Percentiles rank a stretch among this genome's conserved stretches.
Evolutionary conservation across 2,329 filamentous ascomycete genomes (phyloP).

Genomic region (Penicillium sp.): DNA sequence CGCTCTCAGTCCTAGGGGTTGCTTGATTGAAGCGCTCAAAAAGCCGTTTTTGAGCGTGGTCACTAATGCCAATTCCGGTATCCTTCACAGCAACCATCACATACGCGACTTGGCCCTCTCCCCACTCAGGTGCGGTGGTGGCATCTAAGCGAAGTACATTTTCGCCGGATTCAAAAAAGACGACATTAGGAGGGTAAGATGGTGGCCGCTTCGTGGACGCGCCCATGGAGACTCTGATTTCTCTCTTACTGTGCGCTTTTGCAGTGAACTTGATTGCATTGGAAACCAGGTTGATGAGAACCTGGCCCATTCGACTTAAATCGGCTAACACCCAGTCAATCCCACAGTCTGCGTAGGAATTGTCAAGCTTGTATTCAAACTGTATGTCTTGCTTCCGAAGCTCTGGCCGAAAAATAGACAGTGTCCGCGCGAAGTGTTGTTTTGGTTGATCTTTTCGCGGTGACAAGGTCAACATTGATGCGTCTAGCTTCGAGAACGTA

Average conservation of each 20-base stretch:
- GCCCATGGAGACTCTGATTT: slow-evolving; percentile 55
- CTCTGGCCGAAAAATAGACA: slow-evolving; percentile 80
- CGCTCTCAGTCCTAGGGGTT: slow-evolving; percentile 71
- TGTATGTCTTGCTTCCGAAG: slow-evolving; percentile 68
- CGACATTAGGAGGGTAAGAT: slow-evolving; percentile 37
- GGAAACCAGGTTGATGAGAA: slow-evolving; percentile 76
- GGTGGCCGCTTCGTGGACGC: slow-evolving; percentile 50
- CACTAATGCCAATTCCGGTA: slow-evolving; percentile 71
- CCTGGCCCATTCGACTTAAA: slow-evolving; percentile 72
- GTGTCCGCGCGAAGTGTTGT: slow-evolving; percentile 63
- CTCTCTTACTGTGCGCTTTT: slow-evolving; percentile 41
- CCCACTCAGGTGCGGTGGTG: slow-evolving; percentile 53
- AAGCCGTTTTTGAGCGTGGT: slow-evolving; percentile 70
- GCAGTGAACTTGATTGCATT: slow-evolving; percentile 82
- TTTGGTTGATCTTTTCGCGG: slow-evolving; percentile 69
- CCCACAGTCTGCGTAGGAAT: slow-evolving; percentile 58
- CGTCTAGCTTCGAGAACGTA: slow-evolving; percentile 74
- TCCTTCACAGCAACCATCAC: slow-evolving; percentile 74
- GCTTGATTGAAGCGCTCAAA: slow-evolving; percentile 81
- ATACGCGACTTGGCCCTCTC: slow-evolving; percentile 59
- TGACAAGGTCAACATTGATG: slow-evolving; percentile 70
- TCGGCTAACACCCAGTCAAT: slow-evolving; percentile 70
- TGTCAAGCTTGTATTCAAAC: slow-evolving; percentile 63
- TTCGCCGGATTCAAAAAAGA: slow-evolving; percentile 30
- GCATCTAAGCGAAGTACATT: slow-evolving; percentile 27